Base-by-base conservation (phyloP, 1,284 basidiomycete genomes). In the Ustilago tritici region DNA sequence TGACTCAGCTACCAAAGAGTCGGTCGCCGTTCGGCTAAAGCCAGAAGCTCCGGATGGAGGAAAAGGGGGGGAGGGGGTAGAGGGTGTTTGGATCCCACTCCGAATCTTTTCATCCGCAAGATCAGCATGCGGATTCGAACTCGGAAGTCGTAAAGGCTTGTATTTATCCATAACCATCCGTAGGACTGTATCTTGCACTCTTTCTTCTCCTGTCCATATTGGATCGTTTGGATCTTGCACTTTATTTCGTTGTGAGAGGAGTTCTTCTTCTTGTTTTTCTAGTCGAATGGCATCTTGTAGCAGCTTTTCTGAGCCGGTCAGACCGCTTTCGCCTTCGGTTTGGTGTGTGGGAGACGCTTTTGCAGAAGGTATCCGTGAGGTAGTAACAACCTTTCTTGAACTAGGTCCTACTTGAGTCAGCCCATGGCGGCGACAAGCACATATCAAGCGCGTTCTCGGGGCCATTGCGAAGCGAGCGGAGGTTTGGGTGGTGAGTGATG, bases 151-250 rank as follows among this genome's bases (percentile, higher is more conserved):
- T 14, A 84, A 49, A 1, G 82, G 82, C 38, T 83, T 82, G 61
- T 84, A 80, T 59, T 83, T 84, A 72, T 84, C 82, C 71, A 82
- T 77, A n/a, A 84, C 65, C 82, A 84, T 83, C 3, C 82, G 78
- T 15, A 82, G 65, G 2, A 84, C 77, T 0, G 80, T 78, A 50
- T 82, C 80, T 50, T 83, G 77, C 0, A 83, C 43, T 0, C 82
- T 63, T 50, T 84, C 82, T 11, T 83, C 80, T 28, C 82, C 82
- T 3, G 79, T 78, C 82, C 82, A 83, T 9, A 76, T 46, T 3
- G 76, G 72, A 63, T 81, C 81, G 32, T 65, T 67, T 3, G 78
- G 70, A 35, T 76, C 74, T 8, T 53, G 70, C 7, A 1, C 2
- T 1, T 49, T 54, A 2, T 57, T 31, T 1, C 43, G 17, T 0